Conservation (phyloP, 2,329 filamentous ascomycete genomes). For the Penicillium sp. region DNA sequence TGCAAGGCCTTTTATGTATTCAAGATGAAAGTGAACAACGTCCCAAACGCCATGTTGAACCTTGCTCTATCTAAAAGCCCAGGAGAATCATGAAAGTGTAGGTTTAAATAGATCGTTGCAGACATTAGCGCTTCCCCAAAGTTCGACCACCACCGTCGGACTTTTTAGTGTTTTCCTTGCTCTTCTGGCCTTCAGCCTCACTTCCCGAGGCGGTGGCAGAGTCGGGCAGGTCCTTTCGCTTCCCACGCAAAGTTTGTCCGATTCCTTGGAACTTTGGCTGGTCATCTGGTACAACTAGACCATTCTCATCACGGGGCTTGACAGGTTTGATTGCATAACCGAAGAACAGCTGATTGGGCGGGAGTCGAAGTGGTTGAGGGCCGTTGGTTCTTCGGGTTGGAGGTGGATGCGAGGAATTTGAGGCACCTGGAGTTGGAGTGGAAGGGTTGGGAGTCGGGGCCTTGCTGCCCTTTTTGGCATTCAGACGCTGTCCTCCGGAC, state of each 20-base stretch:
- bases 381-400: slow-evolving; percentile 62
- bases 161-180: slow-evolving; percentile 17
- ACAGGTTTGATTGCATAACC: slow-evolving; percentile 90
- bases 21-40: slow-evolving; percentile 2
- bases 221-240: slow-evolving; percentile 60
- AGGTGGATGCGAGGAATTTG: slow-evolving; percentile 47
- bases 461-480: slow-evolving; percentile 77
- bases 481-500: slow-evolving; percentile 76
- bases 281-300: slow-evolving; percentile 59
- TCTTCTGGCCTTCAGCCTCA: slow-evolving; percentile 29
- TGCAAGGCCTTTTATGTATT: slow-evolving; percentile 1
- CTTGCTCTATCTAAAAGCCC: slow-evolving; percentile 22
- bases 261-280: slow-evolving; percentile 78
- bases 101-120: background rate
- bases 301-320: slow-evolving; percentile 70
- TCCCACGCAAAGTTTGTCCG: slow-evolving; percentile 75
- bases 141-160: slow-evolving; percentile 20
- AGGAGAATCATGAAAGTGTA: slow-evolving; percentile 10
- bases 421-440: slow-evolving; percentile 65
- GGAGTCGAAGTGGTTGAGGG: slow-evolving; percentile 78
- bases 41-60: slow-evolving; percentile 25
- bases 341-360: slow-evolving; percentile 91
- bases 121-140: slow-evolving; percentile 20
- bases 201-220: slow-evolving; percentile 39
- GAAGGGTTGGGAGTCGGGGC: slow-evolving; percentile 68